Evolutionary conservation across 805 yeast species (phyloP), one percentile per base, ranked within the genome.

Genomic region (Maudiozyma saulgeensis): DNA sequence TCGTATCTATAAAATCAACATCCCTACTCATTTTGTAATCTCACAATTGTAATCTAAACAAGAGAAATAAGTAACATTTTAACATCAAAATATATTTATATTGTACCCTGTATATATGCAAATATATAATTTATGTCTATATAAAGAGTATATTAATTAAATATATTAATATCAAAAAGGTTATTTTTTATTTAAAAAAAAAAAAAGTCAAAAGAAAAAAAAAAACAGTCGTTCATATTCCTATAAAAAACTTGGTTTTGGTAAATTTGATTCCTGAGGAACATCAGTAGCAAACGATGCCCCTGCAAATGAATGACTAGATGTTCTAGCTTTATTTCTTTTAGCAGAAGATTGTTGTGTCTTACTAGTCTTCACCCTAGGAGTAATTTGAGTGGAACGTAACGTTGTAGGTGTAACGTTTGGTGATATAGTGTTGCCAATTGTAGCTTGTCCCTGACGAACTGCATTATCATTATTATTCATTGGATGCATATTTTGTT

Each of bases 281-380:
- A 59, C 55, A 49, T 59, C 58, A 9, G 66, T 59, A 15, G 69
- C 63, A 49, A 66, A 66, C 0, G 69, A 64, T 7, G 67, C 69
- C 49, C 69, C 69, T 6, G 69, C 69, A 49, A 63, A 62, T 6
- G 57, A 45, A 37, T 55, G 49, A 40, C 44, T 37, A 19, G 49
- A 23, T 12, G 41, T 35, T 45, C 44, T 49, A 21, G 23, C 40
- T 16, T 47, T 49, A 32, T 26, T 40, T 28, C 38, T 43, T 21
- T 41, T 51, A 12, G 43, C 23, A 15, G 32, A 34, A 12, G 44
- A 13, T 35, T 15, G 35, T 32, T 9, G 21, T 3, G 26, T 21
- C 16, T 13, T 37, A 3, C 12, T 26, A 15, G 47, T 2, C n/a
- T 13, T 16, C 4, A 43, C 15, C 4, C 35, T 42, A 37, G 45